Base-by-base conservation (phyloP, 1,139 yeast genomes). In the Candida tunisiensis region DNA sequence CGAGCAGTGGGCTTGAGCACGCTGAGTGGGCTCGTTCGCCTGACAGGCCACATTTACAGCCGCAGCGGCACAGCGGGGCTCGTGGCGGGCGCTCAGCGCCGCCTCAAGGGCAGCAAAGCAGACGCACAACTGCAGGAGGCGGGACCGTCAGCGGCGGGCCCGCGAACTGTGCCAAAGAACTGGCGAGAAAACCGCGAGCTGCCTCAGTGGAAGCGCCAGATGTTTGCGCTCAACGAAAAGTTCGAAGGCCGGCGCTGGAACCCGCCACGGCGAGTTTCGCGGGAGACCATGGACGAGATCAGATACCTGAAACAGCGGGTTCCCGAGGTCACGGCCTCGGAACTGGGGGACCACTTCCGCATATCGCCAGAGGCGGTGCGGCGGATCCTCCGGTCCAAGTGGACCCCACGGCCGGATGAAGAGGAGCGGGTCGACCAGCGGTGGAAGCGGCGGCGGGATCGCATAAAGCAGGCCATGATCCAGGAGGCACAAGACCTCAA, bases 311-410 rank as follows among this genome's bases (percentile, higher is more conserved):
- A 69, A 36, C 51, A 53, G 16, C 38, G 50, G 25, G 44, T 50
- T 39, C 94, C 94, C 0, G 61, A 65, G 16, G 39, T 79, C 31
- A 65, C 64, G 7, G 64, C 74, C 1, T 55, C 60, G 2, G 75
- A 72, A 27, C 50, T 85, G 11, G 75, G 88, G 0, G 57, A 62
- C 20, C 64, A 65, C 43, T 83, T 75, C 49, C 57, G 64, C 30
- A 62, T 82, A 3, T 75, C 92, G 1, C 91, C 93, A 0, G 93
- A 83, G 39, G 80, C 91, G 0, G 65, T 83, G 2, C 55, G 94
- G 32, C 62, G 94, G 34, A 80, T 85, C 8, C 48, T 85, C 34
- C 72, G 67, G 43, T 72, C 92, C 5, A 67, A 62, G 21, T 85
- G 93, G 93, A 53, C 51, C 13, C 94, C 94, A 2, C 63, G 56